Conservation (phyloP, 257 asterid genomes). For the Jasminum sambac region DNA sequence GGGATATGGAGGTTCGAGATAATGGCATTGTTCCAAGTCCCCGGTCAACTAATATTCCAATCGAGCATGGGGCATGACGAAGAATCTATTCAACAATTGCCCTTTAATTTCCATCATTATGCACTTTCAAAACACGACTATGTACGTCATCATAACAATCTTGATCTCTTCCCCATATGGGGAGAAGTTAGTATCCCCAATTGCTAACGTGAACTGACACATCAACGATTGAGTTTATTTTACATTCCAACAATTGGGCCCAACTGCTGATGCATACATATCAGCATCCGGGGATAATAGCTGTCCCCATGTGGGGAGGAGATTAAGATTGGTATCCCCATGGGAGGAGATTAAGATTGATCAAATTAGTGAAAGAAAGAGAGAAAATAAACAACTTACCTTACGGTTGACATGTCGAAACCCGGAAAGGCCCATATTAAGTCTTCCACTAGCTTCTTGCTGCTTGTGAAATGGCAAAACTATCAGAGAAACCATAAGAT, state of each 20-base stretch:
- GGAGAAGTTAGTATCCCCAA: no score
- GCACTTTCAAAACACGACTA: background rate
- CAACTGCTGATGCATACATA: no score
- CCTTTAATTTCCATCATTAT: background rate
- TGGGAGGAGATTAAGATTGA: no score
- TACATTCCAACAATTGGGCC: no score
- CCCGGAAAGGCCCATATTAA: conserved; percentile 58
- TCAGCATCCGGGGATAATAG: no score
- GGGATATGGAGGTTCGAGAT: conserved; percentile 48
- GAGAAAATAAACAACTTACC: conserved; percentile 32
- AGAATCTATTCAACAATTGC: conserved; percentile 49
- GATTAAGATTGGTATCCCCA: no score
- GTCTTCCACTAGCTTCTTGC: conserved; percentile 69
- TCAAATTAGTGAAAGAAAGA: no score
- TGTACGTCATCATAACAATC: background rate
- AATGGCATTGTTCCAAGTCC: conserved; percentile 67
- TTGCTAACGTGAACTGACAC: no score
- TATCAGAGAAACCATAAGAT: conserved; percentile 58
- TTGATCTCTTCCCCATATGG: no score
- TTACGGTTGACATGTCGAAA: conserved; percentile 84
- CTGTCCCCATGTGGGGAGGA: no score
- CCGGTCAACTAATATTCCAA: conserved; percentile 79
- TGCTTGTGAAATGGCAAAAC: conserved; percentile 85
- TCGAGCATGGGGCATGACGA: conserved; percentile 84
- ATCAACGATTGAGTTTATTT: no score